phyloP scores from a whole-genome alignment of 2,329 filamentous ascomycete genomes.

The Ascochyta fabae region DNA sequence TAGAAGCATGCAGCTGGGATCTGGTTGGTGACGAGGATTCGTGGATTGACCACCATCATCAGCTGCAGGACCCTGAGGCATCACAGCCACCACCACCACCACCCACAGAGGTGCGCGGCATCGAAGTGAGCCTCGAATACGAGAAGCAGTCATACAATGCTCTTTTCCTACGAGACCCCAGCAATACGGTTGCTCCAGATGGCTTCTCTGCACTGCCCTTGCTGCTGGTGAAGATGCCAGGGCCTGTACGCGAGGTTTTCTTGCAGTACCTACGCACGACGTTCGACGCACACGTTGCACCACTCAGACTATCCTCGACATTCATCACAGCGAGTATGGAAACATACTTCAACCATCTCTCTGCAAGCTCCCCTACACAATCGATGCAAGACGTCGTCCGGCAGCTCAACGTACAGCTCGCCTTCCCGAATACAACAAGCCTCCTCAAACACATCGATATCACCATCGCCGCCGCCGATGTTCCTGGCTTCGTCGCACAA shows the following conservation, averaged over 20 bases:
- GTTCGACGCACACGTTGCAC: constrained; percentile 59
- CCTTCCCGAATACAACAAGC: constrained; percentile 38
- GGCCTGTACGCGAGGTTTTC: constrained; percentile 56
- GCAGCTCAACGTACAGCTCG: constrained; percentile 46
- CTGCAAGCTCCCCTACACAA: constrained; percentile 41
- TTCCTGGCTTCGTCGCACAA: constrained; percentile 43
- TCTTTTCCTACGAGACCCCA: constrained; percentile 54
- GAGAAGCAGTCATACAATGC: constrained; percentile 58
- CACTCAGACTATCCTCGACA: constrained; percentile 52
- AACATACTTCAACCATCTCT: constrained; percentile 66
- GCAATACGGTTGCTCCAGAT: constrained; percentile 34
- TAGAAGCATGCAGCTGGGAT: constrained; percentile 57
- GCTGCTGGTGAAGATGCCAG: constrained; percentile 59
- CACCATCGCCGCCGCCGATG: constrained; percentile 50
- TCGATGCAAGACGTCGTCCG: constrained; percentile 40
- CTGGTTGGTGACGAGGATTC: constrained; percentile 51
- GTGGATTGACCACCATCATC: constrained; percentile 48
- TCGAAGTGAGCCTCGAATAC: constrained; percentile 58
- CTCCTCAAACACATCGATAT: constrained; percentile 53
- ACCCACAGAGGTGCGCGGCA: constrained; percentile 47
- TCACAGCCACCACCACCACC: constrained; percentile 28
- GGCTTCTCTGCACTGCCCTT: constrained; percentile 58
- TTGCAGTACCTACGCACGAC: constrained; percentile 56
- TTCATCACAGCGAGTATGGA: constrained; percentile 56
- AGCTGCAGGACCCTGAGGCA: constrained; percentile 42